A percentile compares a stretch with the other conserved stretches of the same genome.
These are phyloP conservation scores for Podospora conica DNA, from an alignment of 495 filamentous ascomycete species.

Conservation along the genomic window DNA sequence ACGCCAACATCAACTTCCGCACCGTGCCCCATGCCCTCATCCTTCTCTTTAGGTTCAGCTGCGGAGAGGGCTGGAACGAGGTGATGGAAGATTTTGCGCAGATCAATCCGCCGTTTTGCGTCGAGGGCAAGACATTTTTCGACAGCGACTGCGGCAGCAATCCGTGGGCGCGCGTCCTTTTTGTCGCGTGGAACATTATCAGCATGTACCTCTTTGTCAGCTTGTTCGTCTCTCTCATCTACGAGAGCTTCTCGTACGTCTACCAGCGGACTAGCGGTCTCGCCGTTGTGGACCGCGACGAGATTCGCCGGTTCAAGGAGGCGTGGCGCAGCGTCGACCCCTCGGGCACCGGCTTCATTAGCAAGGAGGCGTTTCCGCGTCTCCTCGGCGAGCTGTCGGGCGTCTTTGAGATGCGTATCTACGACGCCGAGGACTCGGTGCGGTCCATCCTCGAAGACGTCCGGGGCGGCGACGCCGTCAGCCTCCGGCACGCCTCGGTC, in stretches of 20 bases:
- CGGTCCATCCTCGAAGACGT: constrained; percentile 76
- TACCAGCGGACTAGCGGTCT: constrained; percentile 89
- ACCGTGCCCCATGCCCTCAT: constrained; percentile 91
- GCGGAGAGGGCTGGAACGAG: constrained; percentile 92
- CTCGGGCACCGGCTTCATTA: constrained; percentile 82
- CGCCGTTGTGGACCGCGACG: constrained; percentile 79
- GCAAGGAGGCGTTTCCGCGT: constrained; percentile 85
- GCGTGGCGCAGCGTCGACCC: constrained; percentile 96
- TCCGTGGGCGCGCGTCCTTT: constrained; percentile 78
- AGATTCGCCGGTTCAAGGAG: constrained; percentile 94
- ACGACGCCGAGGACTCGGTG: constrained; percentile 83
- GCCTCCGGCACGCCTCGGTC: constrained; percentile 49
- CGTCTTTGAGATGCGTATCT: constrained; percentile 95
- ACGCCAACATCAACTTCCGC: constrained; percentile 83
- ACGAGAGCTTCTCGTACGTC: constrained; percentile 98
- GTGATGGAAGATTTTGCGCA: constrained; percentile 94
- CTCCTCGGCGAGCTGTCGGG: constrained; percentile 88
- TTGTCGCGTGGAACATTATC: constrained; percentile 96
- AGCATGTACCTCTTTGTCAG: constrained; percentile 99
- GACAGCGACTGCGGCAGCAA: constrained; percentile 89
- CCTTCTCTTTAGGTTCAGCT: constrained; percentile 84
- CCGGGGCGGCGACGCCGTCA: constrained; percentile 48
- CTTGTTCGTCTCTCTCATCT: constrained; percentile 97
- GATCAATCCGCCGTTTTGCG: constrained; percentile 70
- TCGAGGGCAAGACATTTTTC: constrained; percentile 58